These are phyloP conservation scores for Ophiostoma sp. DNA, from an alignment of 2,329 filamentous ascomycete genomes.

Conservation along the genomic window DNA sequence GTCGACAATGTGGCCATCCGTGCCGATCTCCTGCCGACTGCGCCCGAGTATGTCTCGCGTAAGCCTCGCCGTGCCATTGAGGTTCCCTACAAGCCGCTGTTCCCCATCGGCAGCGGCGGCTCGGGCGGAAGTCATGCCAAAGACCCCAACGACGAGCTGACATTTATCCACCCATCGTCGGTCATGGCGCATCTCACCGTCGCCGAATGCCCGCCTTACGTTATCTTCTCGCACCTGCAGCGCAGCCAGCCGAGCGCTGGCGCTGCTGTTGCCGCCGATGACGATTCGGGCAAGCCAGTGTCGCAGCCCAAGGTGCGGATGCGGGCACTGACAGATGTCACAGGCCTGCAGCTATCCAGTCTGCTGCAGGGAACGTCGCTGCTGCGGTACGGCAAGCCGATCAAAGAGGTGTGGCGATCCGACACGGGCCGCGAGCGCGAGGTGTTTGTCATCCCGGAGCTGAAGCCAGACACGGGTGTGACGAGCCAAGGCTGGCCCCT, in stretches of 20 bases:
- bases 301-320: slow-evolving; percentile 70
- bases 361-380: slow-evolving; percentile 82
- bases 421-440: slow-evolving; percentile 50
- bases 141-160: slow-evolving; percentile 52
- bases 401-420: slow-evolving; percentile 65
- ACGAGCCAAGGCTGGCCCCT: slow-evolving; percentile 75
- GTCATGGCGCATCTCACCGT: slow-evolving; percentile 64
- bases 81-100: slow-evolving; percentile 82
- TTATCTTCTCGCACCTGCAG: slow-evolving; percentile 84
- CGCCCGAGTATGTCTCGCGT: slow-evolving; percentile 50
- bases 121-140: slow-evolving; percentile 24
- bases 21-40: slow-evolving; percentile 73
- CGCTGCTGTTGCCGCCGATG: background rate
- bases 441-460: slow-evolving; percentile 75
- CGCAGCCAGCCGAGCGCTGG: slow-evolving; percentile 42
- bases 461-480: slow-evolving; percentile 61
- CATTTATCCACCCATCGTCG: slow-evolving; percentile 84
- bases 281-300: slow-evolving; percentile 25
- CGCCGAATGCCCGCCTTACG: slow-evolving; percentile 75
- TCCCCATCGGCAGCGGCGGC: slow-evolving; percentile 51
- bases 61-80: slow-evolving; percentile 84
- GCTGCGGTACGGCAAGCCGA: slow-evolving; percentile 79
- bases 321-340: slow-evolving; percentile 78
- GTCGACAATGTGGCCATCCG: slow-evolving; percentile 92
- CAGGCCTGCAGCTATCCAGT: slow-evolving; percentile 66